A percentile compares a stretch with the other conserved stretches of the same genome.
These are phyloP conservation scores for Aegilops umbellulata DNA, from an alignment of 176 grass and related monocot genomes.

Conservation along the genomic window DNA sequence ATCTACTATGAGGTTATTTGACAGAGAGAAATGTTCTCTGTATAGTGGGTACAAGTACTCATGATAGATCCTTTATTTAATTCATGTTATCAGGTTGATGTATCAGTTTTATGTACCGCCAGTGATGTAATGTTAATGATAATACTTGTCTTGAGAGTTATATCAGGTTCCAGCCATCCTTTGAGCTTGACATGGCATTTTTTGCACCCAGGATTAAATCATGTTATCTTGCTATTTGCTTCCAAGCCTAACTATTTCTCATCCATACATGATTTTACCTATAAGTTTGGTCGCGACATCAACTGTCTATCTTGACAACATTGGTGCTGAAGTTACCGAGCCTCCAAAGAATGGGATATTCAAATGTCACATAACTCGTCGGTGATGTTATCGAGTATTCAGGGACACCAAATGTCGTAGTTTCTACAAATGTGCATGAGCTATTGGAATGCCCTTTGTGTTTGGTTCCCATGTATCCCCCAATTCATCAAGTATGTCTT, in stretches of 20 bases:
- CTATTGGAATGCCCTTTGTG: constrained; percentile 96
- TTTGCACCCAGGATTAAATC: no score
- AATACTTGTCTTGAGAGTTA: no score
- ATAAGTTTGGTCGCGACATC: constrained; percentile 49
- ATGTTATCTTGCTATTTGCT: neutral
- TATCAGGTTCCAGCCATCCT: no score
- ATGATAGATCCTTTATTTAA: no score
- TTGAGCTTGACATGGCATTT: no score
- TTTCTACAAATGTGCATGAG: constrained; percentile 74
- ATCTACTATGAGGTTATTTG: no score
- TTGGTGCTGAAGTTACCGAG: constrained; percentile 59
- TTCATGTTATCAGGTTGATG: no score
- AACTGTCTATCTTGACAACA: constrained; percentile 64
- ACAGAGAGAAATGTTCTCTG: no score
- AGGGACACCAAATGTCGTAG: constrained; percentile 68
- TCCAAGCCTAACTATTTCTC: neutral
- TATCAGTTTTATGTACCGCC: no score
- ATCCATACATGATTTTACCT: constrained; percentile 11
- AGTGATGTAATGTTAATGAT: no score
- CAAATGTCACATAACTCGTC: constrained; percentile 61
- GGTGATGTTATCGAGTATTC: constrained; percentile 57
- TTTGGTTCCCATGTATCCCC: constrained; percentile 95
- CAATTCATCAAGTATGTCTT: constrained; percentile 82
- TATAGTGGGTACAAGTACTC: no score
- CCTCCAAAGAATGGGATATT: constrained; percentile 72